Percentiles rank a stretch among this genome's conserved stretches.
These are phyloP conservation scores for Boletus insuetus DNA, from an alignment of 768 basidiomycete species.

Conservation along the genomic window DNA sequence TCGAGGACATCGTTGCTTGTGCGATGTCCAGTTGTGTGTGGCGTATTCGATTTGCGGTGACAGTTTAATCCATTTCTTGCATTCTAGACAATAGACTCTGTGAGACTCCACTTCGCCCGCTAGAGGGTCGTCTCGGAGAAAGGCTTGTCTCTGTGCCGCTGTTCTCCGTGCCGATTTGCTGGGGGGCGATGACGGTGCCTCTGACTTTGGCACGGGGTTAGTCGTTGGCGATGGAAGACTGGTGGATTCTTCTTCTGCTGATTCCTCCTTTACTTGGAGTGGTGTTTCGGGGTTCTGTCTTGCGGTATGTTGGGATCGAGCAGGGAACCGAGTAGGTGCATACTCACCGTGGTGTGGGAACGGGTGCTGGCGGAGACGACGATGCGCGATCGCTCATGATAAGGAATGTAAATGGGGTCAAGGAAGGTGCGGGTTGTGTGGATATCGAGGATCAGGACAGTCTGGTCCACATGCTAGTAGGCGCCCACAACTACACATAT, in stretches of 20 bases:
- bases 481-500: background rate
- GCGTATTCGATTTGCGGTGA: constrained; percentile 40
- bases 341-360: constrained; percentile 16
- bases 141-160: constrained; percentile 47
- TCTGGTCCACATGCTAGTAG: too few species aligned
- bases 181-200: constrained; percentile 2
- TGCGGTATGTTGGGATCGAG: constrained; percentile 5
- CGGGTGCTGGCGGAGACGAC: background rate
- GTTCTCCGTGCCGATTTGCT: constrained; percentile 19
- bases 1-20: constrained; percentile 45
- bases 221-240: constrained; percentile 5
- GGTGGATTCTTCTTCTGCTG: background rate
- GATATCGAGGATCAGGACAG: too few species aligned
- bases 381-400: constrained; percentile 28
- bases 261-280: constrained; percentile 16
- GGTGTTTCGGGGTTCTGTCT: constrained; percentile 13
- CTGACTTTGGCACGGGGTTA: background rate
- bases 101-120: constrained; percentile 48
- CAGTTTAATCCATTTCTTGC: constrained; percentile 62
- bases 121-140: constrained; percentile 53
- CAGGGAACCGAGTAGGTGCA: background rate
- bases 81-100: constrained; percentile 56
- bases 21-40: constrained; percentile 52
- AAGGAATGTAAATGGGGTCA: constrained; percentile 28
- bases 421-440: background rate